Evolutionary conservation across 148 eudicot species (phyloP), one percentile per base, ranked within the genome.

Genomic region (Cornus controversa): DNA sequence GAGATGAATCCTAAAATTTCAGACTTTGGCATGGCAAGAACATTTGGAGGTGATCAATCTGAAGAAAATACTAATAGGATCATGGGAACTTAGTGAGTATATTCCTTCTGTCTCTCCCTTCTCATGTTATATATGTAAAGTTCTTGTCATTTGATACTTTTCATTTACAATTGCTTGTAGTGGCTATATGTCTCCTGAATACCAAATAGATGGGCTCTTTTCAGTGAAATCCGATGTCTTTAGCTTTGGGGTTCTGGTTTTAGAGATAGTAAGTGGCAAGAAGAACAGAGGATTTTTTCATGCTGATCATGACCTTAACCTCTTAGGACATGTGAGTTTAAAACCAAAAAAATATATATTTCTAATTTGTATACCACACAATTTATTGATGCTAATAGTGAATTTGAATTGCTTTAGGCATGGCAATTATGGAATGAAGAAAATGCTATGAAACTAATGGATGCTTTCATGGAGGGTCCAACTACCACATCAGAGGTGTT

Each of bases 171-270:
- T 53, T 64, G 13, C 24, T 24, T 75, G 64, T 50, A 80, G 83
- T 70, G 83, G 83, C 23, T 80, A 79, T 37, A 79, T 79, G 77
- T 79, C 77, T 47, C 81, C 81, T 8, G 81, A 79, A 36, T 79
- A 79, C 66, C 77, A 72, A 50, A 23, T 79, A 37, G 40, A 73
- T 5, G 81, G 81, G 31, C 71, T 23, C 15, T 79, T 79, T 66
- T 79, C 81, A 4, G 62, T 72, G 22, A 79, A 79, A 36, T 79
- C 81, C 1, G 73, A 79, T 57, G 73, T 73, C 50, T 73, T 73
- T 25, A 79, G 77, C 37, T 79, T 79, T 22, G 81, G 81, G 2
- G 77, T 79, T 3, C 7, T 79, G 20, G 72, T 79, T 42, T 58
- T 79, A 10, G 77, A 79, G 60, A 67, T 73, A 16, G 45, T 73